Evolutionary conservation across 805 yeast species (phyloP).

Genomic region (Monosporozyma solicola): DNA sequence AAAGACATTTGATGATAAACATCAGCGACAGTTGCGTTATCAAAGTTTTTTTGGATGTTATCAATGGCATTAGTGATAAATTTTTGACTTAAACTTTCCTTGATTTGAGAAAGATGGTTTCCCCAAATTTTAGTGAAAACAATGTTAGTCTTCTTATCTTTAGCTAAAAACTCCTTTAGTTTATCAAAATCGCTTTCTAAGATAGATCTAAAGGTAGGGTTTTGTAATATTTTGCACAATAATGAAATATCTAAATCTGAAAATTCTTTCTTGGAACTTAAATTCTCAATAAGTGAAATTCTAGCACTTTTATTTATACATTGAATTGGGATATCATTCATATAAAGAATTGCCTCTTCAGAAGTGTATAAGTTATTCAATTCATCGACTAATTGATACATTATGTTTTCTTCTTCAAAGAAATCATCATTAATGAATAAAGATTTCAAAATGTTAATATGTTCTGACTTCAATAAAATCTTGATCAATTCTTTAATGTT

Average conservation of each 20-base stretch:
- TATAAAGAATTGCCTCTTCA: slow-evolving; percentile 1
- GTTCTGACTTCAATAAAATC: slow-evolving; percentile 21
- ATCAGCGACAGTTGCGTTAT: background rate
- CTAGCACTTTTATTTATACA: slow-evolving; percentile 35
- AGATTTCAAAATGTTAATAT: slow-evolving; percentile 11
- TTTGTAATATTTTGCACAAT: slow-evolving; percentile 35
- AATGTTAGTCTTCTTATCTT: slow-evolving; percentile 1
- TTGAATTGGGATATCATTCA: slow-evolving; percentile 39
- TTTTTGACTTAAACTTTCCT: slow-evolving; percentile 20
- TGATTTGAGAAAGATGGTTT: slow-evolving; percentile 34
- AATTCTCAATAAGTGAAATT: slow-evolving; percentile 21
- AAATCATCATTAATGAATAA: slow-evolving; percentile 33
- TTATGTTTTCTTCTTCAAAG: slow-evolving; percentile 41
- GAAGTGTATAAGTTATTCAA: slow-evolving; percentile 11
- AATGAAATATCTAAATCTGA: slow-evolving; percentile 10
- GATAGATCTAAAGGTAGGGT: slow-evolving; percentile 46
- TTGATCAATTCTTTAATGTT: slow-evolving; percentile 27
- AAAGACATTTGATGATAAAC: slow-evolving; percentile 10
- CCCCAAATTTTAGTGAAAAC: slow-evolving; percentile 35
- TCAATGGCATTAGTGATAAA: slow-evolving; percentile 8
- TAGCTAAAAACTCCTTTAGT: slow-evolving; percentile 9
- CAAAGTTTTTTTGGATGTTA: slow-evolving; percentile 1
- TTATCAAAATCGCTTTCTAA: slow-evolving; percentile 37
- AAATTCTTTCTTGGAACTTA: slow-evolving; percentile 9
- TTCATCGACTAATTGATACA: slow-evolving; percentile 22